These are phyloP conservation scores for Microbotryum lychnidis-dioicae DNA, from an alignment of 1,284 basidiomycete species.

Conservation along the genomic window DNA sequence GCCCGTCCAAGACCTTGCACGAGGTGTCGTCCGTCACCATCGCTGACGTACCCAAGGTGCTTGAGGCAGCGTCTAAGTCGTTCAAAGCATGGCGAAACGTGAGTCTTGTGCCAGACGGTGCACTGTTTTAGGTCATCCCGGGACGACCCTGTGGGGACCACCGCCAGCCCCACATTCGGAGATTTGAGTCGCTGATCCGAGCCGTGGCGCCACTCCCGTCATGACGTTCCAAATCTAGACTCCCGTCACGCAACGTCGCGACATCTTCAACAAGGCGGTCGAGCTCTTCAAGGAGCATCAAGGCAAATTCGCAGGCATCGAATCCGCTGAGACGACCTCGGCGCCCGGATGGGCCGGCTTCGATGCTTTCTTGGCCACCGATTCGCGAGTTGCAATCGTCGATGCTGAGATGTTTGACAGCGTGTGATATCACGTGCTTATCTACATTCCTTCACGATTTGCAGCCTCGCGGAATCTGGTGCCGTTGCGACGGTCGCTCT, in stretches of 20 bases:
- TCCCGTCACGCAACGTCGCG: conserved; percentile 25
- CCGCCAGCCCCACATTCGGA: background rate
- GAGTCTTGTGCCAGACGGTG: background rate
- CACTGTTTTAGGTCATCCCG: too few species aligned
- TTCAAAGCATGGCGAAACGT: conserved; percentile 20
- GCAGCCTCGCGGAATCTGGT: conserved; percentile 33
- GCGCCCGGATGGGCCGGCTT: conserved; percentile 24
- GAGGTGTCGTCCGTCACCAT: conserved; percentile 25
- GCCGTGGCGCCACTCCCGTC: conserved; percentile 7
- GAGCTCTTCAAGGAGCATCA: conserved; percentile 25
- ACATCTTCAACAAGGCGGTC: conserved; percentile 31
- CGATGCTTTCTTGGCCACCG: conserved; percentile 26
- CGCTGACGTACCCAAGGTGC: conserved; percentile 21
- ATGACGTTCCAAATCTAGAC: conserved; percentile 14
- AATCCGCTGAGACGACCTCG: conserved; percentile 30
- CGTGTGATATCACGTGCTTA: too few species aligned
- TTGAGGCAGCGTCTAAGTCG: conserved; percentile 21
- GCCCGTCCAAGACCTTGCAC: conserved; percentile 22
- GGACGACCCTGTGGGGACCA: background rate
- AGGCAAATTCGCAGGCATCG: conserved; percentile 23
- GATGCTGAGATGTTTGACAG: too few species aligned
- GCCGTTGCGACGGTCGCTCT: conserved; percentile 27
- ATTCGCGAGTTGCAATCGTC: conserved; percentile 15
- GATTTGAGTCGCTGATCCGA: background rate
- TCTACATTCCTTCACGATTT: background rate